A percentile compares a stretch with the other conserved stretches of the same genome.
Evolutionary conservation across 345 rosid genomes (phyloP).

Genomic region (Hevea brasiliensis): DNA sequence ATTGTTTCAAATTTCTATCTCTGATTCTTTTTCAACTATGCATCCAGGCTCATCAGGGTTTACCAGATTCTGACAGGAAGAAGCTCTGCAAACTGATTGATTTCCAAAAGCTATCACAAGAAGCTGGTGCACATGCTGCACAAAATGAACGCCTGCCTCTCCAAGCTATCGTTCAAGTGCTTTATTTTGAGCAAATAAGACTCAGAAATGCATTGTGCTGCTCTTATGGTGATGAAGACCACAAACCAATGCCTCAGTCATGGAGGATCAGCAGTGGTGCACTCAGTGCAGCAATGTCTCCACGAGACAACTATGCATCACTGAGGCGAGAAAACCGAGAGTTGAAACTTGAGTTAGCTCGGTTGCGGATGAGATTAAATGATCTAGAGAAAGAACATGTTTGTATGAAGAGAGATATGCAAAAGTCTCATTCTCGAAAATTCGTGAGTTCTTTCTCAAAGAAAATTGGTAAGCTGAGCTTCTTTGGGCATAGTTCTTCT

Average conservation of each 20-base stretch:
- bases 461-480: slow-evolving; percentile 75
- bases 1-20: neutral
- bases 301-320: slow-evolving; percentile 92
- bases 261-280: slow-evolving; percentile 95
- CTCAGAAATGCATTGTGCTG: slow-evolving; percentile 71
- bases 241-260: slow-evolving; percentile 66
- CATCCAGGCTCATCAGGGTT: slow-evolving; percentile 70
- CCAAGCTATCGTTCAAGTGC: slow-evolving; percentile 94
- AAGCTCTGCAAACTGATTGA: slow-evolving; percentile 75
- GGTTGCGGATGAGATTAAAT: slow-evolving; percentile 85
- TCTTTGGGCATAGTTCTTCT: slow-evolving; percentile 81
- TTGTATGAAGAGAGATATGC: slow-evolving; percentile 95
- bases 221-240: slow-evolving; percentile 67
- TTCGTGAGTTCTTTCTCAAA: slow-evolving; percentile 85
- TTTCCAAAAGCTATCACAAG: slow-evolving; percentile 96
- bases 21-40: slow-evolving; percentile 1
- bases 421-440: slow-evolving; percentile 80
- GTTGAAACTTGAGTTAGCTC: slow-evolving; percentile 87
- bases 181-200: slow-evolving; percentile 90
- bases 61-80: slow-evolving; percentile 81
- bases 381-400: slow-evolving; percentile 96
- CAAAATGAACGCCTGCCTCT: slow-evolving; percentile 95
- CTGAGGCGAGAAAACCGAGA: slow-evolving; percentile 92
- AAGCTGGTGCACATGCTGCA: slow-evolving; percentile 97
- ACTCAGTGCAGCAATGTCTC: slow-evolving; percentile 95